phyloP scores from a whole-genome alignment of 2,329 filamentous ascomycete species.

The Bimuria novae-zelandiae region DNA sequence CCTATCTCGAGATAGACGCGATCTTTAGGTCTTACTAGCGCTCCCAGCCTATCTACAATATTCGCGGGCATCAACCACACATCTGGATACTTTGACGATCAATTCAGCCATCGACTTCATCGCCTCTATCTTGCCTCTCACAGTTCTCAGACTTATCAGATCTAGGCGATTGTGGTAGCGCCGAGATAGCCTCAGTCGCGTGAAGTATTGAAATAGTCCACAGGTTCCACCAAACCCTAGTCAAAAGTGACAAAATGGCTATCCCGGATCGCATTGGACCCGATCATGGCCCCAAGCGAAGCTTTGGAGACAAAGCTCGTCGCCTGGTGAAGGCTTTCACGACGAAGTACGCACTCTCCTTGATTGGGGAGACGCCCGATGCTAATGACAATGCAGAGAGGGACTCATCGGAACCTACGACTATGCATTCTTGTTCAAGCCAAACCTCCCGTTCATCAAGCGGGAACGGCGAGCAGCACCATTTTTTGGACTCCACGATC shows the following conservation, averaged over 20 bases:
- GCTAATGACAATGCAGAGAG: constrained; percentile 51
- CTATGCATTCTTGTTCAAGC: constrained; percentile 85
- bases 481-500: constrained; percentile 83
- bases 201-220: constrained; percentile 21
- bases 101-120: constrained; percentile 25
- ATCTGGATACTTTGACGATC: constrained; percentile 19
- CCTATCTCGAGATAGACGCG: constrained; percentile 15
- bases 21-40: constrained; percentile 6
- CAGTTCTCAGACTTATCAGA: constrained; percentile 18
- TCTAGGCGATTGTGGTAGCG: constrained; percentile 11
- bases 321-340: constrained; percentile 53
- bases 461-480: constrained; percentile 64
- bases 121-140: constrained; percentile 18
- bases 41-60: constrained; percentile 10
- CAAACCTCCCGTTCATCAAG: constrained; percentile 81
- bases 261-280: constrained; percentile 53
- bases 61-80: background rate
- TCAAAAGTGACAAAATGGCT: constrained; percentile 44
- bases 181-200: constrained; percentile 8
- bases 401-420: constrained; percentile 86
- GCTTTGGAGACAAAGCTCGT: constrained; percentile 48
- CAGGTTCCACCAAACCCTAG: constrained; percentile 34
- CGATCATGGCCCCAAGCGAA: constrained; percentile 46
- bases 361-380: background rate
- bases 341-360: constrained; percentile 48